These are phyloP conservation scores for Metrosideros polymorpha DNA, from an alignment of 441 rosid species.

Conservation along the genomic window DNA sequence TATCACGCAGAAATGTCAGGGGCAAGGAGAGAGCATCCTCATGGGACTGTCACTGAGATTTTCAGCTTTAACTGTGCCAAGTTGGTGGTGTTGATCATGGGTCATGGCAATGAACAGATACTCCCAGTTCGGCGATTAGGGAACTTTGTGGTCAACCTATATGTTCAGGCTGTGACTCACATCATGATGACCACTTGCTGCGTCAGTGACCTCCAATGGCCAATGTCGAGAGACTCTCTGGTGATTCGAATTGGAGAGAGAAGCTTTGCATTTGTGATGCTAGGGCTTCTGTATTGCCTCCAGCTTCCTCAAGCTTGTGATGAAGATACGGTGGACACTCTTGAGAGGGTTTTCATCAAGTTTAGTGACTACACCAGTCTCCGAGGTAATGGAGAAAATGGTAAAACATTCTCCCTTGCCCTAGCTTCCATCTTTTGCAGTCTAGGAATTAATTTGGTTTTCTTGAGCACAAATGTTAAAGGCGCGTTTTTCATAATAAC, in stretches of 20 bases:
- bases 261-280: slow-evolving; percentile 3
- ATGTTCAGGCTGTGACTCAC: neutral
- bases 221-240: slow-evolving; percentile 1
- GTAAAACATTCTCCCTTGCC: neutral
- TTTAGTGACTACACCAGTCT: neutral
- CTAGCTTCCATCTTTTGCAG: neutral
- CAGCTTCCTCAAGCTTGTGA: neutral
- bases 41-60: neutral
- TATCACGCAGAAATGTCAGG: neutral
- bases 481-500: neutral
- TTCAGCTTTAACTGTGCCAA: neutral
- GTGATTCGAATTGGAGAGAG: neutral
- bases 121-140: neutral
- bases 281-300: slow-evolving; percentile 1
- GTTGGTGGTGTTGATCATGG: neutral
- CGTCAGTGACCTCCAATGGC: slow-evolving; percentile 6
- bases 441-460: neutral
- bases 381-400: neutral
- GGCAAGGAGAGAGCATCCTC: neutral
- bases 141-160: neutral
- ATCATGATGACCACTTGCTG: neutral
- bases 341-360: slow-evolving; percentile 2
- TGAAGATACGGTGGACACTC: neutral
- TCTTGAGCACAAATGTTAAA: neutral
- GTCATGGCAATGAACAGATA: neutral